phyloP scores from a whole-genome alignment of 495 filamentous ascomycete species.

The Platismatia glauca region DNA sequence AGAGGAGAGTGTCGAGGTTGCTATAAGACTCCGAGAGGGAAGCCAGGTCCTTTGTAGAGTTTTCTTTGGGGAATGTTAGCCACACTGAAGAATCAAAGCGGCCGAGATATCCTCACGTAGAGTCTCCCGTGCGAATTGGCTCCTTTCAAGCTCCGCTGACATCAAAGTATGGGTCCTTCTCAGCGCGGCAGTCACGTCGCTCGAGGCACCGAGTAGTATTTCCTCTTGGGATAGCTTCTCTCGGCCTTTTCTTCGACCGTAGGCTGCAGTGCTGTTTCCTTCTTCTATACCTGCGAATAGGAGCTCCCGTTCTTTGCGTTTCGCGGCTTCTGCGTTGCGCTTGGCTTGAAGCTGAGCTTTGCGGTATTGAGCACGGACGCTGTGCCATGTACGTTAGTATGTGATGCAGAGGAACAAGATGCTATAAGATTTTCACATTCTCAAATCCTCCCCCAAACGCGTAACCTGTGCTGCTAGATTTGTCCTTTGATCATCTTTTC shows the following conservation, averaged over 20 bases:
- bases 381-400: constrained; percentile 29
- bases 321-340: constrained; percentile 60
- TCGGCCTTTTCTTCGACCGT: constrained; percentile 31
- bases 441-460: constrained; percentile 58
- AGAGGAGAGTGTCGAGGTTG: constrained; percentile 64
- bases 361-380: constrained; percentile 67
- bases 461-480: constrained; percentile 54
- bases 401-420: not conserved
- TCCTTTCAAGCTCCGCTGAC: constrained; percentile 69
- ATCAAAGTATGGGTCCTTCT: constrained; percentile 78
- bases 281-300: constrained; percentile 54
- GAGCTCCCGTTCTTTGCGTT: constrained; percentile 65
- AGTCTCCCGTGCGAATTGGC: constrained; percentile 80
- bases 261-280: constrained; percentile 34
- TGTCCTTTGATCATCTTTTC: constrained; percentile 45
- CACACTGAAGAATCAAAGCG: not conserved
- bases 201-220: constrained; percentile 59
- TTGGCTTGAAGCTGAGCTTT: constrained; percentile 78
- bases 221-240: constrained; percentile 55
- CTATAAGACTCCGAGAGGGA: constrained; percentile 73
- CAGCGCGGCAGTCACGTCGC: constrained; percentile 75
- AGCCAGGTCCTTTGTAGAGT: constrained; percentile 70
- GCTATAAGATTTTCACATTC: constrained; percentile 25
- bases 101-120: constrained; percentile 38
- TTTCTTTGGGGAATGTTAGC: constrained; percentile 30